Base-by-base conservation (phyloP, 192 early-diverging fungal genomes). In the Chytriomyces confervae region DNA sequence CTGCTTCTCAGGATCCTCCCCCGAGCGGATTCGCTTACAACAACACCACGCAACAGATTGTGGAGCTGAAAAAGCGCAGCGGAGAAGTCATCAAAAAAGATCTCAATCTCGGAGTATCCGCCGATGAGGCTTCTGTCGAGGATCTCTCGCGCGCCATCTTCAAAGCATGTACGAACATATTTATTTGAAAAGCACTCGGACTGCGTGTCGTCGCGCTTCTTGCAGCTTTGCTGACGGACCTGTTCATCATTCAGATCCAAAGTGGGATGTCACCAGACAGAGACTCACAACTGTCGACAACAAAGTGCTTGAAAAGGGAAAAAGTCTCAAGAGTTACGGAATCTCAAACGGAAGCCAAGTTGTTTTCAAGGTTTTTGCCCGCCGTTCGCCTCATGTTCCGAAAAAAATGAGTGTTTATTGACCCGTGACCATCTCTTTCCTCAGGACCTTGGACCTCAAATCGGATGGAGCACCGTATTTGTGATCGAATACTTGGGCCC, bases 381-480 rank as follows among this genome's bases (percentile, higher is more conserved):
- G 7, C 11, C 72, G 6, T 18, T 20, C n/a, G 18, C 57, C 3
- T 51, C 51, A 16, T 60, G 65, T 23, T 27, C 48, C 80, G 80
- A 7, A 86, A 93, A 69, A 95, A 93, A 83, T 92, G 93, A 70
- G 84, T 93, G 10, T 90, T 11, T 13, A 5, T n/a, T 71, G 23
- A 23, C 18, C 43, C 74, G 51, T 24, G n/a, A 43, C 7, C 5
- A 7, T 11, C 53, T 57, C 20, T 57, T 57, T 20, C 13, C 44
- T n/a, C 50, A 72, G 63, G 75, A 77, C 66, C 50, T 77, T 46
- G 92, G 95, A 9, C 94, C 94, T 16, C 97, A 98, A 83, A 92
- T 97, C 72, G 92, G 95, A 71, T 98, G 97, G 97, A 86, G 88
- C 69, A 94, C 93, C 20, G 96, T 97, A 62, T 98, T 97, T 77